A percentile compares a stretch with the other conserved stretches of the same genome.
These are phyloP conservation scores for Aulographum hederae DNA, from an alignment of 2,329 filamentous ascomycete genomes.

Conservation along the genomic window DNA sequence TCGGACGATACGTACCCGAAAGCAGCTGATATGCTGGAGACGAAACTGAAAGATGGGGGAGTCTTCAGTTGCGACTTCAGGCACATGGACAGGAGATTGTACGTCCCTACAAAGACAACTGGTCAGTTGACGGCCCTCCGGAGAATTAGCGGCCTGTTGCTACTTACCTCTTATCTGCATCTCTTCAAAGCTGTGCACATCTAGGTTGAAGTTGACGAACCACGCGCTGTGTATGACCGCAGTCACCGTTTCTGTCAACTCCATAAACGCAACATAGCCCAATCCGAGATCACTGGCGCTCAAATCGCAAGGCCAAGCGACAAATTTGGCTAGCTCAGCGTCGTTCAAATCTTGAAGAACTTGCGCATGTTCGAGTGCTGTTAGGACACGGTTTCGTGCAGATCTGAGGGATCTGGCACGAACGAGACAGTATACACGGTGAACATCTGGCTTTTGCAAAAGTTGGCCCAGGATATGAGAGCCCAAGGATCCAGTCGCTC, in stretches of 20 bases:
- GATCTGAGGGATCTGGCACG: slow-evolving; percentile 22
- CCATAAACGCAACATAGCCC: slow-evolving; percentile 9
- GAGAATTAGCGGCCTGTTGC: too few relatives aligned
- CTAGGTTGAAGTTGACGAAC: slow-evolving; percentile 39
- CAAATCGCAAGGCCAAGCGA: slow-evolving; percentile 22
- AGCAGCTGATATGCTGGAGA: slow-evolving; percentile 26
- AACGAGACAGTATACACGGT: slow-evolving; percentile 32
- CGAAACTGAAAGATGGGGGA: slow-evolving; percentile 25
- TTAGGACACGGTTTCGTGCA: slow-evolving; percentile 16
- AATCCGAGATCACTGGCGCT: slow-evolving; percentile 4
- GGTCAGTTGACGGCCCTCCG: too few relatives aligned
- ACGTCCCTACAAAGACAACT: too few relatives aligned
- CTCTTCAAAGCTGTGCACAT: slow-evolving; percentile 29
- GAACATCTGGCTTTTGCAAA: slow-evolving; percentile 11
- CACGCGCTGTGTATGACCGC: slow-evolving; percentile 33
- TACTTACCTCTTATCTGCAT: slow-evolving; percentile 28
- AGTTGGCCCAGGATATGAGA: slow-evolving; percentile 33
- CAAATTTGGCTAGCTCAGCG: slow-evolving; percentile 15
- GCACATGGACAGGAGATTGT: slow-evolving; percentile 24
- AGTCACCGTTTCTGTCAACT: slow-evolving; percentile 14
- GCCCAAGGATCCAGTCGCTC: slow-evolving; percentile 47
- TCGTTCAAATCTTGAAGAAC: too few relatives aligned
- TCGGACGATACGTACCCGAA: too few relatives aligned
- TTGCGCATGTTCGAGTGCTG: too few relatives aligned
- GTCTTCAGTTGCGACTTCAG: slow-evolving; percentile 13